Evolutionary conservation across 2,329 filamentous ascomycete genomes (phyloP), one percentile per base, ranked within the genome.

Genomic region (Fusarium sp.): DNA sequence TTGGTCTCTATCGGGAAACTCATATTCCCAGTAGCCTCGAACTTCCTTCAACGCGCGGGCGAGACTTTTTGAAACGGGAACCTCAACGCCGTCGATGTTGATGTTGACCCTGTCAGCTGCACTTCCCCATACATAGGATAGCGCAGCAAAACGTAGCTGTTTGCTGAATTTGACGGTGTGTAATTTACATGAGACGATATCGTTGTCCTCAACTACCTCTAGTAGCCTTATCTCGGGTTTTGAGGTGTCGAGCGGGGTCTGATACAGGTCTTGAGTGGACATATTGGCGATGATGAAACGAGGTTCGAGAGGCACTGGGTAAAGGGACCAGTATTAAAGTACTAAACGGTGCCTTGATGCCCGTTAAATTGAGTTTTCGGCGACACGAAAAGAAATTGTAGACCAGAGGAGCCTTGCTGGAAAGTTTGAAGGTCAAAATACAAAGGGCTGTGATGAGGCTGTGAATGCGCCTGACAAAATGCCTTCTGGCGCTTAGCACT

Each of bases 321-420:
- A 5, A 12, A 23, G 19, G 0, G 13, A 19, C 6, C 8, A 4
- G 50, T 3, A 25, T 28, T 2, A 6, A 25, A 21, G 4, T 6
- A 16, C n/a, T 23, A 23, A 1, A 18, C 5, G 3, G 9, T n/a
- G 6, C 0, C 3, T n/a, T 21, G 5, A 9, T 12, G 11, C 23
- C 19, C 1, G 16, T 18, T 28, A 4, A 9, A 5, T 16, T 28
- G 6, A 11, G 19, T 1, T 15, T 33, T 5, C 10, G 3, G 6
- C 8, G 4, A 10, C 2, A 8, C 0, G n/a, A 15, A 4, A 19
- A 13, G 16, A 15, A 8, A 23, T 7, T 0, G 5, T 23, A 13
- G 11, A 5, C 4, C 21, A 9, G n/a, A 33, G 2, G 6, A 25
- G n/a, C 16, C 3, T 10, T 52, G 16, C 5, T 4, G 11, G 15